Conservation (phyloP, 495 filamentous ascomycete species). For the Penicillium verhagenii region DNA sequence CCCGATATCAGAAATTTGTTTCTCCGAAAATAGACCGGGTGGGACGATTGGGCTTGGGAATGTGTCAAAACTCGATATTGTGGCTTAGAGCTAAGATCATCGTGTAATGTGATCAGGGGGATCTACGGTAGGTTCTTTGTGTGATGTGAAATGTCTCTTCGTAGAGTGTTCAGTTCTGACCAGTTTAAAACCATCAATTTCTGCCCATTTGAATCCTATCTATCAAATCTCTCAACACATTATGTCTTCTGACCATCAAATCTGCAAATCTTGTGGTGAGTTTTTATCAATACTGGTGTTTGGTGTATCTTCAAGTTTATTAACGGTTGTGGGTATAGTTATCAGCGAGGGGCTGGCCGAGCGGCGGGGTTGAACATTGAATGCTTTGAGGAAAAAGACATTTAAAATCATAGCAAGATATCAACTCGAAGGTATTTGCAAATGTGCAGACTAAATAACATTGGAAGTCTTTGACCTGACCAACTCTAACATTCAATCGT, state of each 20-base stretch:
- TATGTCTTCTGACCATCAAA: not conserved
- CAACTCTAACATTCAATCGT: not conserved
- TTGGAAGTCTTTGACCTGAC: not conserved
- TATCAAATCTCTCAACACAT: not conserved
- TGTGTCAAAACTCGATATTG: not conserved
- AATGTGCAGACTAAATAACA: not conserved
- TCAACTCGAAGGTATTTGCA: not conserved
- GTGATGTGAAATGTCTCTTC: not conserved
- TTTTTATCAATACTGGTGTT: not conserved
- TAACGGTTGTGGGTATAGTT: not conserved
- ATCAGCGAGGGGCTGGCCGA: not conserved
- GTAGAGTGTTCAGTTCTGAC: no score
- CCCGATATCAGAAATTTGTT: not conserved
- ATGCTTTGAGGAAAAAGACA: not conserved
- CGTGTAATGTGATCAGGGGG: not conserved
- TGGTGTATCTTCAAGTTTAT: not conserved
- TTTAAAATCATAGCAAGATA: not conserved
- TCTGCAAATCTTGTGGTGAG: not conserved
- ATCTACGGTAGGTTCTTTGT: not conserved
- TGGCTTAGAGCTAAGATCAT: conserved; percentile 1
- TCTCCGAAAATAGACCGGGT: not conserved
- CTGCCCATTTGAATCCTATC: not conserved
- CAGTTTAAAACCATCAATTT: not conserved
- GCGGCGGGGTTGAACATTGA: not conserved
- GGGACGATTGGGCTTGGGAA: not conserved